A percentile compares a stretch with the other conserved stretches of the same genome.
phyloP scores from a whole-genome alignment of 176 grass and related monocot genomes.

The Oryza officinalis region DNA sequence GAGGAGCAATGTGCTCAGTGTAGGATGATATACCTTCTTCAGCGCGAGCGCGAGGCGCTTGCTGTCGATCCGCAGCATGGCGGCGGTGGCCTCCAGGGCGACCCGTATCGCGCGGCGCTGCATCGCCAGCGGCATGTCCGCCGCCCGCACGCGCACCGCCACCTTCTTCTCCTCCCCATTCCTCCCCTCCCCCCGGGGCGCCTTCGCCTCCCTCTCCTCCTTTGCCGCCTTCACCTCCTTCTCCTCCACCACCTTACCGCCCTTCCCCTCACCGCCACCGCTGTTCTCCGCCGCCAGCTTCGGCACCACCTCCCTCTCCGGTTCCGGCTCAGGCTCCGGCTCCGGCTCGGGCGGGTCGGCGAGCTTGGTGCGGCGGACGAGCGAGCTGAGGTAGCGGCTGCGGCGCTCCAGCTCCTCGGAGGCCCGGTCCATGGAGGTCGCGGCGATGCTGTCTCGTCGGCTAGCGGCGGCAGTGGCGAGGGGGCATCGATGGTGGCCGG shows the following conservation, averaged over 20 bases:
- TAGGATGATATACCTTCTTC: conserved; percentile 71
- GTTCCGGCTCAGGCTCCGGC: not conserved
- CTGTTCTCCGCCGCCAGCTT: not conserved
- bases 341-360: conserved; percentile 36
- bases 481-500: not conserved
- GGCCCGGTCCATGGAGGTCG: conserved; percentile 51
- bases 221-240: not conserved
- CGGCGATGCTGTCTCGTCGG: not conserved
- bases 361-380: conserved; percentile 78
- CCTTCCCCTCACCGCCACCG: conserved; percentile 15
- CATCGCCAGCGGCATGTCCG: conserved; percentile 72
- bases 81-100: conserved; percentile 57
- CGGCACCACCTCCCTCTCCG: not conserved
- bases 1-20: not conserved
- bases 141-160: conserved; percentile 60
- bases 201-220: not conserved
- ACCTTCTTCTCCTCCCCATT: conserved; percentile 52
- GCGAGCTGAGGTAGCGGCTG: conserved; percentile 76
- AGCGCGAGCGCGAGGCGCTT: conserved; percentile 90
- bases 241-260: conserved; percentile 10
- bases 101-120: conserved; percentile 83
- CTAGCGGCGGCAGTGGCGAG: conserved; percentile 11
- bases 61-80: conserved; percentile 78
- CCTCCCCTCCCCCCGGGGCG: conserved; percentile 19
- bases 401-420: conserved; percentile 84